Percentiles rank a stretch among this genome's conserved stretches.
Evolutionary conservation across 257 asterid genomes (phyloP).

Genomic region (Jaltomata sinuosa): DNA sequence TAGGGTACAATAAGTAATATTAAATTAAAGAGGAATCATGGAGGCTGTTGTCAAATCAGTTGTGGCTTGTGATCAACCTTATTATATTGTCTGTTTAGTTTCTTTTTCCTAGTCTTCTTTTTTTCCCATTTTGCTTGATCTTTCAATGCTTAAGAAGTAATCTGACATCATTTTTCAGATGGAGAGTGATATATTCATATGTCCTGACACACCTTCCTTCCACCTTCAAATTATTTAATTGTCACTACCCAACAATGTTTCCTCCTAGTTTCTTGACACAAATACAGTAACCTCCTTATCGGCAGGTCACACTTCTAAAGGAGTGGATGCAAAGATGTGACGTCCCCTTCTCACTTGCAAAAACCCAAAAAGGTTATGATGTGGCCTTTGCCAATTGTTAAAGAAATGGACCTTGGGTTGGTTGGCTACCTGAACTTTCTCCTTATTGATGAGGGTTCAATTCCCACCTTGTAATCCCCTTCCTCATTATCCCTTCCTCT

Average conservation of each 20-base stretch:
- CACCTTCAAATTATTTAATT: background rate
- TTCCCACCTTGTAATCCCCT: too few species aligned
- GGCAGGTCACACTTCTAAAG: background rate
- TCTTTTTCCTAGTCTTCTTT: background rate
- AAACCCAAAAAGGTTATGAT: background rate
- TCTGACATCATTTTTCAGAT: background rate
- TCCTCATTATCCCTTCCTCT: too few species aligned
- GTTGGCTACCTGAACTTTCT: too few species aligned
- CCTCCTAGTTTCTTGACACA: background rate
- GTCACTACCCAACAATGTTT: background rate
- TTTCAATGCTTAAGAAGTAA: background rate
- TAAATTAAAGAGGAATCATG: background rate
- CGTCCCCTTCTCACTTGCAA: background rate
- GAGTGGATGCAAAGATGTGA: background rate
- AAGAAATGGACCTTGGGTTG: background rate
- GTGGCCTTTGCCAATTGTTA: background rate
- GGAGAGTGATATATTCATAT: background rate
- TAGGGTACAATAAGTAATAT: background rate
- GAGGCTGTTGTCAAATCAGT: background rate
- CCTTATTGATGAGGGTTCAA: too few species aligned
- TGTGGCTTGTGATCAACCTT: background rate
- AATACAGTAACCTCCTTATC: background rate
- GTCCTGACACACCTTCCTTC: background rate
- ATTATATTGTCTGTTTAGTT: background rate
- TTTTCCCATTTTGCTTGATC: background rate